Evolutionary conservation across 208 protist genomes (phyloP).

Genomic region (Tritrichomonas musculus): DNA sequence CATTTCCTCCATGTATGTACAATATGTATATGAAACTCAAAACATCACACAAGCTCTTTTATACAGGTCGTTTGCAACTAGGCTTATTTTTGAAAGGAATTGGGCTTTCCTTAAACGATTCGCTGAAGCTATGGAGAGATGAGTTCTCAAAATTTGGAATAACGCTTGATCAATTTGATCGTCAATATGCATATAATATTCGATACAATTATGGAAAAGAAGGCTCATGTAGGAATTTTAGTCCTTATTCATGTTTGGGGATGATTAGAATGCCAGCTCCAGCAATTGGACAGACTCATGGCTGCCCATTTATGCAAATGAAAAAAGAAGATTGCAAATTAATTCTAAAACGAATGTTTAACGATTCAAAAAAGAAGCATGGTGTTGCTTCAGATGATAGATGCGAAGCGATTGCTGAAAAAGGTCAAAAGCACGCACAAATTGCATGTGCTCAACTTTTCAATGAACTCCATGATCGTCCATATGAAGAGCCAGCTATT

Average conservation of each 20-base stretch:
- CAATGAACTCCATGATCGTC: neutral
- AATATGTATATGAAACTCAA: neutral
- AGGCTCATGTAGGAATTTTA: neutral
- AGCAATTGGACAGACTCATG: constrained; percentile 3
- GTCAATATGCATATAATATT: constrained; percentile 34
- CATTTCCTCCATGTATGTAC: constrained; percentile 18
- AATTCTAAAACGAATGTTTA: neutral
- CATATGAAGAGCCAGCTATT: neutral
- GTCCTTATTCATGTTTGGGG: neutral
- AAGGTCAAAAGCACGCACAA: neutral
- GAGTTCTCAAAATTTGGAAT: neutral
- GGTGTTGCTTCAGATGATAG: neutral
- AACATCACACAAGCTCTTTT: neutral
- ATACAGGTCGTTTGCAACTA: neutral
- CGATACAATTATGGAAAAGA: constrained; percentile 30
- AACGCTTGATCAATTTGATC: neutral
- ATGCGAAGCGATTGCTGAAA: neutral
- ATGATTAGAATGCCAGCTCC: neutral
- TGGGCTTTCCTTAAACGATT: constrained; percentile 8
- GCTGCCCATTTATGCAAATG: constrained; percentile 16
- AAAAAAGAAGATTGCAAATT: neutral
- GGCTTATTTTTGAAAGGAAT: constrained; percentile 34
- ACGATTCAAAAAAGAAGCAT: neutral
- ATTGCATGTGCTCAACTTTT: neutral
- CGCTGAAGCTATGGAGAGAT: neutral